Base-by-base conservation (phyloP, 2,329 filamentous ascomycete species). In the Rhinocladiella similis region DNA sequence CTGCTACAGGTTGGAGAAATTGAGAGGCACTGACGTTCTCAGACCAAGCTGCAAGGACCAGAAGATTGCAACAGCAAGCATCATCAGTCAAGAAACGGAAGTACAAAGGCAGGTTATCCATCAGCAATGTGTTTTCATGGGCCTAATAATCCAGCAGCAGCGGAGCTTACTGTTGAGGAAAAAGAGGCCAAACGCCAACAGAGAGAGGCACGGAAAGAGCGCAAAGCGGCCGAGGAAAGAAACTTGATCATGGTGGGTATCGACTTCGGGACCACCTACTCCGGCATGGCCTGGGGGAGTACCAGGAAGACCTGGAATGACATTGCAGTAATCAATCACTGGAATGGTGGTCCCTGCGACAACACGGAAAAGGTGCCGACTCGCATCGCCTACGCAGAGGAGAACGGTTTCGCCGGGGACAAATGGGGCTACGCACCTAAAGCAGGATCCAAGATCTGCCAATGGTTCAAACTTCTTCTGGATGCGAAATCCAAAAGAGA, bases 381-480 rank as follows among this genome's bases (percentile, higher is more conserved):
- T 1, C 60, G 63, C 1, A 66, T 69, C 22, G 67, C 68, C 1
- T 70, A 68, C 43, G 36, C 42, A 2, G 36, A 35, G 5, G 66
- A 68, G 13, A 67, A 68, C 4, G n/a, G 45, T 13, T 22, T 36
- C 12, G 43, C 42, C 13, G 46, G 57, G 9, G 52, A 53, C 6
- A 47, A 33, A 19, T 70, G 67, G 67, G 69, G 69, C 1, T 69
- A 63, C 45, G 57, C 66, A 39, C 64, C 69, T 4, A 43, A 53
- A 22, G 58, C 66, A 0, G 63, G 61, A 6, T 65, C 66, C 61
- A 64, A 54, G n/a, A 33, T 55, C 3, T 70, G 66, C 47, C 62
- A 62, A 2, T 70, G 69, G 69, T 68, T 65, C 12, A 71, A 71
- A 53, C 57, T 70, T 9, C 56, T 68, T 5, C 56, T 71, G 1